Percentiles rank a stretch among this genome's conserved stretches.
Conservation (phyloP, 2,329 filamentous ascomycete species). For the Penicillium palitans region DNA sequence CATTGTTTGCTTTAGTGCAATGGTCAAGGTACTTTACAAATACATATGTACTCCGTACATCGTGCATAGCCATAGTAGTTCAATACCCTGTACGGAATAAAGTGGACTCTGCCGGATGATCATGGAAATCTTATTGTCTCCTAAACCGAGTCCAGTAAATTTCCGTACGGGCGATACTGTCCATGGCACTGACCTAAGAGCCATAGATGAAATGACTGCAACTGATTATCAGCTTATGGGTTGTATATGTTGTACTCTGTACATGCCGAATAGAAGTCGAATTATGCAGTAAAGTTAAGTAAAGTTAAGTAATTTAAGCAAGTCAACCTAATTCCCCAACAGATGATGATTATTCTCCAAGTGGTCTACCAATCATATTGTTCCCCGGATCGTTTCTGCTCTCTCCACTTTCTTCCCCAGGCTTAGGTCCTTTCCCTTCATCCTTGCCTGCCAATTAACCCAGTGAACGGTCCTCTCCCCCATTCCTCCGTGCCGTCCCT, state of each 20-base stretch:
- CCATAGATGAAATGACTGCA: no score
- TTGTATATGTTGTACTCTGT: no score
- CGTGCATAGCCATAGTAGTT: neutral
- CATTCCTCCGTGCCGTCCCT: constrained; percentile 12
- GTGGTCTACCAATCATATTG: neutral
- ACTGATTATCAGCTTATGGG: no score
- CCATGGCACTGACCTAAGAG: neutral
- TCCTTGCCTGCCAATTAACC: neutral
- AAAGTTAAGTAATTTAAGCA: neutral
- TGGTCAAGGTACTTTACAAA: neutral
- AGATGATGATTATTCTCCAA: neutral
- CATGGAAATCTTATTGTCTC: neutral
- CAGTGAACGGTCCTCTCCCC: neutral
- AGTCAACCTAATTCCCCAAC: neutral
- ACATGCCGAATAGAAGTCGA: neutral
- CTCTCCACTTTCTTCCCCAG: constrained; percentile 11
- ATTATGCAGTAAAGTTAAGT: neutral
- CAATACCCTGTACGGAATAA: neutral
- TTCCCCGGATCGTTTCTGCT: neutral
- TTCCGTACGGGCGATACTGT: no score
- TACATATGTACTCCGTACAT: neutral
- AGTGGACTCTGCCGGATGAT: neutral
- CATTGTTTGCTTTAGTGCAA: neutral
- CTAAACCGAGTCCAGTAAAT: neutral
- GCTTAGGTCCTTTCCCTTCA: constrained; percentile 6